phyloP scores from a whole-genome alignment of 2,329 filamentous ascomycete genomes.

The Lachnellula occidentalis region DNA sequence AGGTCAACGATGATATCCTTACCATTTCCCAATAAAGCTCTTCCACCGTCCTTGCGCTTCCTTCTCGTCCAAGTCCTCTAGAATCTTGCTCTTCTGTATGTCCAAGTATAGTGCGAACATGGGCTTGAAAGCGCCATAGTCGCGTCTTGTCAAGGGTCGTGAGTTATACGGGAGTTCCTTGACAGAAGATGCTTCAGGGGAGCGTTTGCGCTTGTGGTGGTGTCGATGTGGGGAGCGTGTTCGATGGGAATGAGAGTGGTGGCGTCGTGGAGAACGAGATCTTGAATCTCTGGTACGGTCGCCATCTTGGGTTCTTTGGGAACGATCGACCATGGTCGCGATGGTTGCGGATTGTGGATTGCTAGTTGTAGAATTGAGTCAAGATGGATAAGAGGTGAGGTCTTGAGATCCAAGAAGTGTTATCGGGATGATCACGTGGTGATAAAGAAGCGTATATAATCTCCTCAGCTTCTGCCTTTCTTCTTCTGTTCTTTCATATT shows the following conservation, averaged over 20 bases:
- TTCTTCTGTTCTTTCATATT: too few relatives aligned
- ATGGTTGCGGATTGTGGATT: background rate
- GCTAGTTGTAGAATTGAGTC: background rate
- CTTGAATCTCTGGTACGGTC: conserved; percentile 1
- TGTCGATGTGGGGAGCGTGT: conserved; percentile 24
- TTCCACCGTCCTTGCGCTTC: conserved; percentile 86
- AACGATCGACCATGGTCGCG: conserved; percentile 2
- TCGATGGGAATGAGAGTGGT: conserved; percentile 12
- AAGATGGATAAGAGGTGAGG: too few relatives aligned
- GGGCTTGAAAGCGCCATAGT: conserved; percentile 59
- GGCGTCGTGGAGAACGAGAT: conserved; percentile 18
- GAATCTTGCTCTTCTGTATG: conserved; percentile 72
- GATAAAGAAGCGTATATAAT: too few relatives aligned
- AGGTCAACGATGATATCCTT: conserved; percentile 28
- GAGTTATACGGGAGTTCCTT: conserved; percentile 58
- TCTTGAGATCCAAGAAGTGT: too few relatives aligned
- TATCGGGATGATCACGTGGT: too few relatives aligned
- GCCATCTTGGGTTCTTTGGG: background rate
- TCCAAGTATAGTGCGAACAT: conserved; percentile 82
- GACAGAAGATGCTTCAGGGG: conserved; percentile 9
- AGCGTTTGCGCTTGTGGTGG: conserved; percentile 32
- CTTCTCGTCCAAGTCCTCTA: conserved; percentile 65
- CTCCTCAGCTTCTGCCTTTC: too few relatives aligned
- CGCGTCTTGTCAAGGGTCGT: conserved; percentile 60
- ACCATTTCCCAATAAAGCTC: conserved; percentile 87